Evolutionary conservation across 83 land plant genomes (phyloP).

Genomic region (Isoetes engelmannii): DNA sequence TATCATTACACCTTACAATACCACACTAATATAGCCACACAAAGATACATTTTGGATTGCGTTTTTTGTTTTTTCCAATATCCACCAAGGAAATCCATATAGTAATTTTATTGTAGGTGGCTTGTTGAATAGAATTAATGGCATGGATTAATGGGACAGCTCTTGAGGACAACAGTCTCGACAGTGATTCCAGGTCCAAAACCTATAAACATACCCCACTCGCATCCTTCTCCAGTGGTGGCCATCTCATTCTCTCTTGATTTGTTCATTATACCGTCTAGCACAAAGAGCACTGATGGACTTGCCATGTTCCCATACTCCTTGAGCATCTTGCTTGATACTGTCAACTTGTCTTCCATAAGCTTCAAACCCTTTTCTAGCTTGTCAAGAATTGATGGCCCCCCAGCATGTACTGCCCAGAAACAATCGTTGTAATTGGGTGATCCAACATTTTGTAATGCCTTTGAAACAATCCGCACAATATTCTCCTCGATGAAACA

Average conservation of each 20-base stretch:
- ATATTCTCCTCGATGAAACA: neutral
- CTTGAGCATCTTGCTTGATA: neutral
- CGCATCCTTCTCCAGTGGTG: conserved; percentile 3
- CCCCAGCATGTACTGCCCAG: neutral
- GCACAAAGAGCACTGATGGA: neutral
- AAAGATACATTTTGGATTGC: too few relatives aligned
- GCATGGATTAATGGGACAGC: neutral
- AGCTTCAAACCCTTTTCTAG: neutral
- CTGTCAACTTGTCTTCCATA: neutral
- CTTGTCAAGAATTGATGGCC: neutral
- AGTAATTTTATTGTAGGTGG: too few relatives aligned
- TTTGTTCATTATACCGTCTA: neutral
- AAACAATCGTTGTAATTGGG: neutral
- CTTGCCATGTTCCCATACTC: conserved; percentile 6
- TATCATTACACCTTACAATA: too few relatives aligned
- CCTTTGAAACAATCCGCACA: neutral
- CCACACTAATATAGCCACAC: too few relatives aligned
- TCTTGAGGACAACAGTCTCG: neutral
- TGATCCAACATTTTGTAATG: neutral
- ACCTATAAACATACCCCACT: neutral
- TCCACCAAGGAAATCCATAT: too few relatives aligned
- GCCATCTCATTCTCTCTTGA: neutral
- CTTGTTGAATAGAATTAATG: too few relatives aligned
- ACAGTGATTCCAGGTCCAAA: conserved; percentile 2
- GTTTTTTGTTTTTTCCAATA: too few relatives aligned